Evolutionary conservation across 176 grass and related monocot species (phyloP).

Genomic region (Paspalum notatum): DNA sequence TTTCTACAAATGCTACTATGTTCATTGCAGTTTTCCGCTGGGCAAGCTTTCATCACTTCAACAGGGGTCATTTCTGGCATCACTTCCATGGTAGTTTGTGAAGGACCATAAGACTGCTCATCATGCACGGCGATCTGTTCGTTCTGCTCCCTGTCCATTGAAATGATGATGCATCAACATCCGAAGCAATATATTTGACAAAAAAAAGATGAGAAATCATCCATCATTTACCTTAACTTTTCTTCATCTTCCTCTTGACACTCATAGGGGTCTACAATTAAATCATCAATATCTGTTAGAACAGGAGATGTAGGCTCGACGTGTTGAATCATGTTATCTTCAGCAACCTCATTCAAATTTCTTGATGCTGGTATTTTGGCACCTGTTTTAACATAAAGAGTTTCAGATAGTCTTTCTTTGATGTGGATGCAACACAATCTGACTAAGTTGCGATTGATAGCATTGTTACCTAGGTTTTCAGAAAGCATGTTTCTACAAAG

Average conservation of each 20-base stretch:
- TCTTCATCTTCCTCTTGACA: constrained; percentile 60
- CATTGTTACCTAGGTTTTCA: constrained; percentile 52
- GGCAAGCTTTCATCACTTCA: constrained; percentile 37
- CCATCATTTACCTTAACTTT: constrained; percentile 50
- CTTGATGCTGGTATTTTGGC: constrained; percentile 46
- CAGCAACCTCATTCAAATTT: constrained; percentile 37
- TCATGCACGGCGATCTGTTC: constrained; percentile 36
- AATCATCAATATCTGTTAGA: constrained; percentile 60
- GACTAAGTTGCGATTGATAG: constrained; percentile 10
- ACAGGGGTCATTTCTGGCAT: constrained; percentile 27
- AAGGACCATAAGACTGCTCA: constrained; percentile 27
- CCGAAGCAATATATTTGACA: constrained; percentile 15
- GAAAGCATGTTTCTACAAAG: constrained; percentile 39
- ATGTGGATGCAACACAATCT: constrained; percentile 25
- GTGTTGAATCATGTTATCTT: constrained; percentile 27
- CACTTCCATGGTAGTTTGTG: constrained; percentile 33
- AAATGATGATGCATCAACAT: constrained; percentile 35
- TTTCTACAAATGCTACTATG: constrained; percentile 37
- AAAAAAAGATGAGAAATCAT: constrained; percentile 22
- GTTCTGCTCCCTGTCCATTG: constrained; percentile 38
- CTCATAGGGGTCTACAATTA: constrained; percentile 78
- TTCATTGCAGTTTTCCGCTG: constrained; percentile 27
- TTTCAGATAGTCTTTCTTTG: constrained; percentile 24
- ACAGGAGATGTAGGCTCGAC: constrained; percentile 48
- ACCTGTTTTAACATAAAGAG: constrained; percentile 49